These are phyloP conservation scores for Colletotrichum graminicola DNA, from an alignment of 2,329 filamentous ascomycete genomes.

Conservation along the genomic window DNA sequence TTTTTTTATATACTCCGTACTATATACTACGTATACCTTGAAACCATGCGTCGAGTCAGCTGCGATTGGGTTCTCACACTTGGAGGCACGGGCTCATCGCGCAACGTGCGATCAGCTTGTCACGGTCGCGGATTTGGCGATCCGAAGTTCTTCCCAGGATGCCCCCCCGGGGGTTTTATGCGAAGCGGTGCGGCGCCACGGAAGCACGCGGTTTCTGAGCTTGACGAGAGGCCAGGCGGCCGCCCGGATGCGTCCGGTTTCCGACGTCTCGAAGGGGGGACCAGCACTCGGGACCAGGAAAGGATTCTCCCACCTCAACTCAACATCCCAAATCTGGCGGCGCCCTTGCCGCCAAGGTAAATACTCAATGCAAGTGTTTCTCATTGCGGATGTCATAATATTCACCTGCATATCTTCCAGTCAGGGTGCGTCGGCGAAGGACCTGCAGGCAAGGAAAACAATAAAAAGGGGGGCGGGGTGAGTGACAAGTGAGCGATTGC, in stretches of 20 bases:
- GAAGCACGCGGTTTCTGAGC: conserved; percentile 10
- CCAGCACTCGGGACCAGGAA: conserved; percentile 7
- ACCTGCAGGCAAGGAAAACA: conserved; percentile 1
- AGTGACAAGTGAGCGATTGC: conserved; percentile 25
- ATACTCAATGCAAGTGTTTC: conserved; percentile 27
- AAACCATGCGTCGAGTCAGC: conserved; percentile 1
- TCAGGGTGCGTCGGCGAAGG: conserved; percentile 10
- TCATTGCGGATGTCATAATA: conserved; percentile 13
- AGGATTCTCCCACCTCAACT: background rate
- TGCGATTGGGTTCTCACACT: background rate
- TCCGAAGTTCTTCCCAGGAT: conserved; percentile 6
- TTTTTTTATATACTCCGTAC: too few relatives aligned
- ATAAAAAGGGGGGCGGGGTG: background rate
- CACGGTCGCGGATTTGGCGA: conserved; percentile 28
- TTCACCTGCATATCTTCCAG: background rate
- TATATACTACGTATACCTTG: too few relatives aligned
- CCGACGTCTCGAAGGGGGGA: conserved; percentile 35
- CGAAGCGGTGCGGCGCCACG: background rate
- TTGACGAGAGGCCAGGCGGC: conserved; percentile 23
- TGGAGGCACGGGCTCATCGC: background rate
- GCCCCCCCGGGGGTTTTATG: background rate
- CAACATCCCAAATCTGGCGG: too few relatives aligned
- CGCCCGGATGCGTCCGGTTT: conserved; percentile 28
- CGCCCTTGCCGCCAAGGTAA: conserved; percentile 25
- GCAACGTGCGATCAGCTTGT: conserved; percentile 25